Conservation (phyloP, 257 asterid species). For the Marsdenia floribunda region DNA sequence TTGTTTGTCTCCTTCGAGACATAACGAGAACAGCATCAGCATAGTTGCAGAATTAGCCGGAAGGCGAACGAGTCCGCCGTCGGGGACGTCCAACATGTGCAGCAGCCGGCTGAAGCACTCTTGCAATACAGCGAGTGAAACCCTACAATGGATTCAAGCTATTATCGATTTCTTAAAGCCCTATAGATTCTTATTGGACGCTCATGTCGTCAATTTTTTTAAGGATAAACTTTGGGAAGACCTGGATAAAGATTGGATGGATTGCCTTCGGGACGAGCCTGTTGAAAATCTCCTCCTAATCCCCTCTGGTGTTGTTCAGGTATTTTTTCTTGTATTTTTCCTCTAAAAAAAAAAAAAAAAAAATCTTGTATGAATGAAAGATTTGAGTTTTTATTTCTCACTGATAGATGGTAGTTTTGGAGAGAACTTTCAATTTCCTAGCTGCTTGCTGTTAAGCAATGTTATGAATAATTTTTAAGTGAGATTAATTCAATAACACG, state of each 20-base stretch:
- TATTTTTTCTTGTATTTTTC: neutral
- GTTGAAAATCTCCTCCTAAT: slow-evolving; percentile 53
- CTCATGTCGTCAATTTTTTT: slow-evolving; percentile 79
- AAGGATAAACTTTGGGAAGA: slow-evolving; percentile 81
- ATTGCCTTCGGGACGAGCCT: slow-evolving; percentile 61
- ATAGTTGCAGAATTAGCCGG: neutral
- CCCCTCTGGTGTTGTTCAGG: slow-evolving; percentile 56
- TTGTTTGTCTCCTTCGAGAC: too few species aligned
- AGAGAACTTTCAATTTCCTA: neutral
- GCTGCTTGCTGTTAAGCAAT: neutral
- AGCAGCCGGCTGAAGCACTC: slow-evolving; percentile 35
- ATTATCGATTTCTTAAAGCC: slow-evolving; percentile 58
- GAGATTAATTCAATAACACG: neutral
- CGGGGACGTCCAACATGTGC: slow-evolving; percentile 2
- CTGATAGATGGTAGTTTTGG: neutral
- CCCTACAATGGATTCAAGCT: slow-evolving; percentile 73
- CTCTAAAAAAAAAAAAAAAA: too few species aligned
- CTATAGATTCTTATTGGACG: slow-evolving; percentile 59
- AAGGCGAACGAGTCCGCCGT: neutral
- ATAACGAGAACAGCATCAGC: too few species aligned
- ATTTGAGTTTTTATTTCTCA: slow-evolving; percentile 6
- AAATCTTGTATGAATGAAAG: neutral
- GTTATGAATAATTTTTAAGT: neutral
- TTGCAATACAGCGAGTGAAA: slow-evolving; percentile 57
- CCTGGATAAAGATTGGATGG: slow-evolving; percentile 77